Percentiles rank a stretch among this genome's conserved stretches.
These are phyloP conservation scores for Sordariomycetes sp. DNA, from an alignment of 2,329 filamentous ascomycete species.

Conservation along the genomic window DNA sequence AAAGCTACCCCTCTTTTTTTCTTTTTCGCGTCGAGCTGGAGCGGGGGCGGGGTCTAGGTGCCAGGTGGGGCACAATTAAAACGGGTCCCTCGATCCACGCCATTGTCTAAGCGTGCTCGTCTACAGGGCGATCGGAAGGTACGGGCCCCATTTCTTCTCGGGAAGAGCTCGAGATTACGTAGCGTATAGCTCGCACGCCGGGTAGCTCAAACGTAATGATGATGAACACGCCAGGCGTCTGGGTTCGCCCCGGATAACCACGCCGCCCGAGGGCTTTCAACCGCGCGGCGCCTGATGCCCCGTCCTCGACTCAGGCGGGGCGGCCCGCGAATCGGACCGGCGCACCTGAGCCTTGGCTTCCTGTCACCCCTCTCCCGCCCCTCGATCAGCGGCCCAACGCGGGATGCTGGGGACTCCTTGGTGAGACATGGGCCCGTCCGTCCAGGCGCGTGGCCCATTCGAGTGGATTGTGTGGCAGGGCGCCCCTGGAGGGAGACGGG, in stretches of 20 bases:
- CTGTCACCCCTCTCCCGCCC: too few relatives aligned
- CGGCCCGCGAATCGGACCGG: too few relatives aligned
- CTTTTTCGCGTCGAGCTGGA: not conserved
- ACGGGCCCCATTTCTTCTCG: not conserved
- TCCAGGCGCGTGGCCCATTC: not conserved
- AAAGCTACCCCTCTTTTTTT: not conserved
- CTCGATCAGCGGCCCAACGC: not conserved
- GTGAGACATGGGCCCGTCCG: not conserved
- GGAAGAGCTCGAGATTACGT: not conserved
- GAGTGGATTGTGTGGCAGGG: not conserved
- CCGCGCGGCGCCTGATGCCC: not conserved
- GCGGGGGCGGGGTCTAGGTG: not conserved
- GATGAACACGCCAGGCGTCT: not conserved
- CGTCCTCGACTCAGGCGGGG: too few relatives aligned
- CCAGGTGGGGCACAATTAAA: not conserved
- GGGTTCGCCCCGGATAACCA: not conserved
- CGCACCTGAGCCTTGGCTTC: too few relatives aligned
- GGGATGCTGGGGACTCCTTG: not conserved
- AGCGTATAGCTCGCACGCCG: not conserved
- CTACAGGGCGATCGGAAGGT: not conserved
- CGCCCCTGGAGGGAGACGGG: not conserved
- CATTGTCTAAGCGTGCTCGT: not conserved
- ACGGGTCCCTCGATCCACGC: not conserved
- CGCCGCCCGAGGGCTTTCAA: not conserved
- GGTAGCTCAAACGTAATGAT: not conserved